phyloP scores from a whole-genome alignment of 495 filamentous ascomycete genomes.

The Tuber umbilicatum region DNA sequence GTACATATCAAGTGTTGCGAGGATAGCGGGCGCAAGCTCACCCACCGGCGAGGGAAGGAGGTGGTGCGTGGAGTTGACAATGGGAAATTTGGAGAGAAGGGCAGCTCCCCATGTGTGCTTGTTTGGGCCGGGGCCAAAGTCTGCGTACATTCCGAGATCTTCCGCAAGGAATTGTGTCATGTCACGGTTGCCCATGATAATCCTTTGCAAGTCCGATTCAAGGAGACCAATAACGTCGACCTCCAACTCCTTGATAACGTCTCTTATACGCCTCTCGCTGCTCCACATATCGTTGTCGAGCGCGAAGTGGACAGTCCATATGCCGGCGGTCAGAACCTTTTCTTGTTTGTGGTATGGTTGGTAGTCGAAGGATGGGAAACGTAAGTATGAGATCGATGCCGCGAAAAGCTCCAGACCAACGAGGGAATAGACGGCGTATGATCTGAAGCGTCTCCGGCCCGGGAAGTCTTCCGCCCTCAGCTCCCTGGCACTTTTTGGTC shows the following conservation, averaged over 20 bases:
- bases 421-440: conserved; percentile 62
- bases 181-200: conserved; percentile 99
- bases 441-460: conserved; percentile 51
- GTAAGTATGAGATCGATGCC: conserved; percentile 74
- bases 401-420: conserved; percentile 58
- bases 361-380: conserved; percentile 91
- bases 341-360: conserved; percentile 79
- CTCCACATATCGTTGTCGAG: conserved; percentile 99
- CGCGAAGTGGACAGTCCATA: conserved; percentile 98
- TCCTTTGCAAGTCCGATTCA: conserved; percentile 88
- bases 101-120: conserved; percentile 98
- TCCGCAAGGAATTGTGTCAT: conserved; percentile 92
- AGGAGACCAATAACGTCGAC: conserved; percentile 90
- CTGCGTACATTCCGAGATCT: conserved; percentile 95
- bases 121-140: conserved; percentile 95
- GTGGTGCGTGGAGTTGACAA: conserved; percentile 94
- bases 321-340: conserved; percentile 81
- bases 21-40: conserved; percentile 91
- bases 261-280: conserved; percentile 85
- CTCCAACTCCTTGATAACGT: conserved; percentile 87
- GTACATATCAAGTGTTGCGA: conserved; percentile 90
- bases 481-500: conserved; percentile 45
- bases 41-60: conserved; percentile 87
- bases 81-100: conserved; percentile 93
- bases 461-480: conserved; percentile 46